Evolutionary conservation across 768 basidiomycete genomes (phyloP).

Genomic region (Termitomyces sp.): DNA sequence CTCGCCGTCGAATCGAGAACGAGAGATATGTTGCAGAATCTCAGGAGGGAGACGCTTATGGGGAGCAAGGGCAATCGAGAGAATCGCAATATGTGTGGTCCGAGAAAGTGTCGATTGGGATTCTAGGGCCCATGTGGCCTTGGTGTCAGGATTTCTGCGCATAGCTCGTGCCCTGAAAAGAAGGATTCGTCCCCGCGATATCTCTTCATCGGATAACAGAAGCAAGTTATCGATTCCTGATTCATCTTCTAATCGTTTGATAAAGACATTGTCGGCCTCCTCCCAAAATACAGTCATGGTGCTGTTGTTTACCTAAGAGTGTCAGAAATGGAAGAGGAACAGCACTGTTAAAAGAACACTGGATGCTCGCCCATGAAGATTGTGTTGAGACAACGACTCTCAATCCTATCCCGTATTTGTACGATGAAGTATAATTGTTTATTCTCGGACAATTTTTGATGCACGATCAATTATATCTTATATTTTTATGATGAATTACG

Average conservation of each 20-base stretch:
- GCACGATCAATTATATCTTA: no score
- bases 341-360: no score
- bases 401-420: no score
- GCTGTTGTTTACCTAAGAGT: no score
- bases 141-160: neutral
- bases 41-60: neutral
- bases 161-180: neutral
- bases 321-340: no score
- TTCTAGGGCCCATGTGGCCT: neutral
- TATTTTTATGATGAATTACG: no score
- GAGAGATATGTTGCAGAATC: neutral
- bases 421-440: no score
- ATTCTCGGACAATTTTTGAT: no score
- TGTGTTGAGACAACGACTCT: no score
- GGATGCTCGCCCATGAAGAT: no score
- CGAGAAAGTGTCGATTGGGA: neutral
- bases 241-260: neutral
- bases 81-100: neutral
- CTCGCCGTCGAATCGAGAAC: no score
- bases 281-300: neutral
- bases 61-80: neutral
- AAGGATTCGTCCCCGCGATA: neutral
- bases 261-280: neutral
- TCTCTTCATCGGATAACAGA: neutral
- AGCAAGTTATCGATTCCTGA: neutral